phyloP scores from a whole-genome alignment of 495 filamentous ascomycete genomes.

The Clohesyomyces aquaticus region DNA sequence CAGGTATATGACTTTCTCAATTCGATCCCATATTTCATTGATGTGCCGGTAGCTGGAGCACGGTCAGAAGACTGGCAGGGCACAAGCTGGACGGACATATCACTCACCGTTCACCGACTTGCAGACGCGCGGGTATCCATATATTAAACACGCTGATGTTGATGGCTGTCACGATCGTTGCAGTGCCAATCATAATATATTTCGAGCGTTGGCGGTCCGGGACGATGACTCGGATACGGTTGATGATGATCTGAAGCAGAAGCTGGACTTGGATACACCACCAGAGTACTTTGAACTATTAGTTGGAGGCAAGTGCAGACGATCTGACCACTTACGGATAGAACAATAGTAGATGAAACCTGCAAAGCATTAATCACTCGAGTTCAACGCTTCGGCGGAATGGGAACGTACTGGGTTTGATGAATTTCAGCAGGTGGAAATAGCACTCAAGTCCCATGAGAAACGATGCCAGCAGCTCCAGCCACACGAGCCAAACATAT shows the following conservation, averaged over 20 bases:
- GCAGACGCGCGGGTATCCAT: constrained; percentile 31
- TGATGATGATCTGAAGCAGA: constrained; percentile 35
- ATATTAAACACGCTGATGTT: constrained; percentile 34
- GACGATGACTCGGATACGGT: constrained; percentile 33
- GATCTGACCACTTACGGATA: constrained; percentile 31
- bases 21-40: constrained; percentile 32
- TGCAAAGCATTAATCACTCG: background rate
- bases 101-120: constrained; percentile 19
- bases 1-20: constrained; percentile 31
- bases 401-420: constrained; percentile 23
- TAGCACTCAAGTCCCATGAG: constrained; percentile 26
- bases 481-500: constrained; percentile 33
- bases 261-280: constrained; percentile 37
- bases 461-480: constrained; percentile 27
- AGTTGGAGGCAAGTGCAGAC: no score
- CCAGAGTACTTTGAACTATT: constrained; percentile 21
- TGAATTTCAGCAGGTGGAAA: constrained; percentile 20
- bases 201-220: constrained; percentile 28
- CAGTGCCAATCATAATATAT: constrained; percentile 31
- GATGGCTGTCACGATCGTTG: constrained; percentile 25
- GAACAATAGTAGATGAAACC: constrained; percentile 23
- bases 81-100: no score
- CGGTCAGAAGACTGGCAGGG: background rate
- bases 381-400: background rate
- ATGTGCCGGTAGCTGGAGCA: constrained; percentile 8